Base-by-base conservation (phyloP, 352 stramenopile genomes). In the Globisporangium emineosum region DNA sequence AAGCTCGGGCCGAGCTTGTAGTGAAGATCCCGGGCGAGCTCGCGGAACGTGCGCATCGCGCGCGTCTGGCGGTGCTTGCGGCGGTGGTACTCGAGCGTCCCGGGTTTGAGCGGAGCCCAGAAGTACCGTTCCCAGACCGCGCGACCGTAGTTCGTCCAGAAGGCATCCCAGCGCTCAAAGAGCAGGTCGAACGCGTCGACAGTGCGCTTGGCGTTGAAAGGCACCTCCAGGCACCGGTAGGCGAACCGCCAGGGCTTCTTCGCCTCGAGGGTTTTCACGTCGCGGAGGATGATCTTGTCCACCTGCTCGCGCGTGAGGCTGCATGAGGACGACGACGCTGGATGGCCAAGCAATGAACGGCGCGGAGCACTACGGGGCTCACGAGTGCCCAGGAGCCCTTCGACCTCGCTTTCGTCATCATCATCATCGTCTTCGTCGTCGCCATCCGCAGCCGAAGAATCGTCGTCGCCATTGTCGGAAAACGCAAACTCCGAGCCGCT, bases 161-260 rank as follows among this genome's bases (percentile, higher is more conserved):
- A 86, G 10, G 66, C 64, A 58, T 86, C 77, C 77, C 75, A 86
- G 50, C 69, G 71, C 66, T 78, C 57, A 62, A 86, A 86, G 55
- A 81, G 60, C 21, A 81, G 59, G 29, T 79, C 77, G 33, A 73
- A 81, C 23, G 58, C 53, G 35, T 86, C 77, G 0, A 68, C 52
- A 3, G 49, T 43, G 6, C 60, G 66, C 13, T 65, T 71, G 40
- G 67, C 66, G 0, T 53, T 8, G 30, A 86, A 86, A 3, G 75
- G 77, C 8, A 86, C 60, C 0, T 64, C 52, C 1, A 81, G 66
- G 32, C 77, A 86, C 51, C 77, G 77, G 30, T 75, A 86, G 43
- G 78, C 70, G 27, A 77, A 81, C 3, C 60, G 53, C 77, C 77
- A 86, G 0, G 75, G 77, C 57, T 81, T 73, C 37, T 75, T 67